Evolutionary conservation across 2,329 filamentous ascomycete species (phyloP).

Genomic region (Pestalotiopsis sp.): DNA sequence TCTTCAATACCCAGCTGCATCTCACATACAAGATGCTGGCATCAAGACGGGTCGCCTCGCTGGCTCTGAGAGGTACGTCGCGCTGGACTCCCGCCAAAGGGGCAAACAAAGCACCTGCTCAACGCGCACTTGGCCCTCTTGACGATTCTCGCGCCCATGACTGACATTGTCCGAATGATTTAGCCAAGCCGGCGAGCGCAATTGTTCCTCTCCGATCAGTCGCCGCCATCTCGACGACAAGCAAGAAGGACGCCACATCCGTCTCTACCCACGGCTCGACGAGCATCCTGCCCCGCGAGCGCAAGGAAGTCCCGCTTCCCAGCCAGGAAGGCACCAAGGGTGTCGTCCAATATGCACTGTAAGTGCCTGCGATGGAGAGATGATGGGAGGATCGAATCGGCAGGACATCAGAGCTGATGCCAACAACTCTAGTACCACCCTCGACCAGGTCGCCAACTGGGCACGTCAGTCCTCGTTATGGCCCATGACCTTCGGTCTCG

Average conservation of each 20-base stretch:
- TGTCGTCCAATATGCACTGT: conserved; percentile 83
- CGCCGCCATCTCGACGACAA: conserved; percentile 65
- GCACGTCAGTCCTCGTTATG: conserved; percentile 80
- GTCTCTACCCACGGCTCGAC: conserved; percentile 55
- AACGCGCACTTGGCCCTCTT: neutral
- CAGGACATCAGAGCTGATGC: neutral
- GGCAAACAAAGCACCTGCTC: neutral
- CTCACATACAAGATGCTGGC: conserved; percentile 35
- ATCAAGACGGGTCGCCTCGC: conserved; percentile 39
- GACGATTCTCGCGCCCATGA: neutral
- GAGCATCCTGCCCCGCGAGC: conserved; percentile 54
- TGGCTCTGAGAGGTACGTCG: conserved; percentile 42
- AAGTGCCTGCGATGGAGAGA: conserved; percentile 41
- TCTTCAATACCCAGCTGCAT: conserved; percentile 9
- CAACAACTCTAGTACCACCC: conserved; percentile 60
- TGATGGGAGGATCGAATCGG: neutral
- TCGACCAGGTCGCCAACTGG: conserved; percentile 83
- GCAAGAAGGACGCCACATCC: conserved; percentile 62
- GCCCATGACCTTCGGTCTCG: conserved; percentile 87
- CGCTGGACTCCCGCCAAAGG: neutral
- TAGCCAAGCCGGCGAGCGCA: conserved; percentile 68
- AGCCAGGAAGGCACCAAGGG: conserved; percentile 81
- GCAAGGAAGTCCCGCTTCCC: conserved; percentile 72
- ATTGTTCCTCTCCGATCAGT: conserved; percentile 63
- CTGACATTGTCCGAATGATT: conserved; percentile 16